A percentile compares a stretch with the other conserved stretches of the same genome.
Conservation (phyloP, 257 asterid genomes). For the Avicennia marina region DNA sequence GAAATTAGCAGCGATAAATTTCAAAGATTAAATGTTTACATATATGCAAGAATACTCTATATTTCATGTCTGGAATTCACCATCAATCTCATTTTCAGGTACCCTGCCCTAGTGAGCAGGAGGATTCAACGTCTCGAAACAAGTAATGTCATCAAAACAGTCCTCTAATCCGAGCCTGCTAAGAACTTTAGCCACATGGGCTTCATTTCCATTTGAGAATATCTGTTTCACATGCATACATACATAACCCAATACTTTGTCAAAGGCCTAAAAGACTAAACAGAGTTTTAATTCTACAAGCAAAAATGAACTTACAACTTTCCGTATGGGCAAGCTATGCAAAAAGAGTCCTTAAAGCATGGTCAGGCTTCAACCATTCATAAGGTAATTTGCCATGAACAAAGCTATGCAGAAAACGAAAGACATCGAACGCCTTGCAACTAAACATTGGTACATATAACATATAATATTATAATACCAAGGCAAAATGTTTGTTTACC, state of each 20-base stretch:
- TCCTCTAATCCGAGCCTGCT: constrained; percentile 79
- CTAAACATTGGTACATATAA: too few relatives aligned
- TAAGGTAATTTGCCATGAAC: constrained; percentile 92
- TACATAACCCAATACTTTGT: constrained; percentile 2
- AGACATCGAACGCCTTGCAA: background rate
- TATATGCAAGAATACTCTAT: constrained; percentile 10
- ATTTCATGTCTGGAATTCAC: too few relatives aligned
- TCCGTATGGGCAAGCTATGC: constrained; percentile 65
- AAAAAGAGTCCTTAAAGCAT: constrained; percentile 52
- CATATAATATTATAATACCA: background rate
- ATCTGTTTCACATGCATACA: constrained; percentile 41
- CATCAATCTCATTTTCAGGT: constrained; percentile 22
- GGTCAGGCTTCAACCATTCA: constrained; percentile 67
- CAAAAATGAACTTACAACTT: constrained; percentile 85
- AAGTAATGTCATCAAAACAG: constrained; percentile 67
- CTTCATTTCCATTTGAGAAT: constrained; percentile 88
- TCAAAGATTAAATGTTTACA: background rate
- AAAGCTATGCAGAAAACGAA: constrained; percentile 33
- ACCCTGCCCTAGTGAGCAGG: too few relatives aligned
- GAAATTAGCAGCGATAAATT: background rate
- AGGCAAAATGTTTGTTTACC: constrained; percentile 32
- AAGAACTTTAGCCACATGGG: constrained; percentile 74
- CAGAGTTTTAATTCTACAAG: too few relatives aligned
- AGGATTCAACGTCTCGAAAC: constrained; percentile 84
- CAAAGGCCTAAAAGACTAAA: too few relatives aligned